Evolutionary conservation across 2,329 filamentous ascomycete genomes (phyloP).

Genomic region (Cryoendolithus antarcticus): DNA sequence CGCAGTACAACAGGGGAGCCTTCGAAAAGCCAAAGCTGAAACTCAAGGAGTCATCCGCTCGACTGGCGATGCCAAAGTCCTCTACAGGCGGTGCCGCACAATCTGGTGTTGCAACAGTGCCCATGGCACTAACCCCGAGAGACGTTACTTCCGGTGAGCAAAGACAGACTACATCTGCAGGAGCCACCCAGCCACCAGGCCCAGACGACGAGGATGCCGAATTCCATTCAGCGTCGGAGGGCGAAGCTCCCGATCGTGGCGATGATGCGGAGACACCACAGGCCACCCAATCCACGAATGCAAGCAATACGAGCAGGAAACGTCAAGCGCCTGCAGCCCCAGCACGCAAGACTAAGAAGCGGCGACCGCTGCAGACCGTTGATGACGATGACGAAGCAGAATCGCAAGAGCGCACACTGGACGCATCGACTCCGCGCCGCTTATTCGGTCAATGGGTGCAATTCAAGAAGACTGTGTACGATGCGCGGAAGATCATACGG

Average conservation of each 20-base stretch:
- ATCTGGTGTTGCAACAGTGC: no score
- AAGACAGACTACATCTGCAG: background rate
- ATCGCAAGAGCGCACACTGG: background rate
- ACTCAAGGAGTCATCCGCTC: background rate
- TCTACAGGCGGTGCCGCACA: no score
- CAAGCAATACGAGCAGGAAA: background rate
- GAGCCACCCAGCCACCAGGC: background rate
- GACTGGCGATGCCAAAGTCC: no score
- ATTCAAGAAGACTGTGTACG: constrained; percentile 1
- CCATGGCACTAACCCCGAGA: no score
- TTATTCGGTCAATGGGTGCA: constrained; percentile 4
- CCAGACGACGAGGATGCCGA: background rate
- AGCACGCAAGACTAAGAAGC: no score
- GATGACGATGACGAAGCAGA: constrained; percentile 1
- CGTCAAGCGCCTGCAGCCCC: no score
- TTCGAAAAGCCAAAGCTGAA: background rate
- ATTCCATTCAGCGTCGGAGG: background rate
- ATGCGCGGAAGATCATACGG: background rate
- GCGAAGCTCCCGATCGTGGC: background rate
- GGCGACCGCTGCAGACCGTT: background rate
- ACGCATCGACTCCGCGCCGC: constrained; percentile 1
- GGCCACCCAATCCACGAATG: background rate
- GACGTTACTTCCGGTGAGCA: background rate
- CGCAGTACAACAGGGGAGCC: no score
- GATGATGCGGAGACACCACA: background rate